Base-by-base conservation (phyloP, 768 basidiomycete species). In the Pulveroboletus sp. region DNA sequence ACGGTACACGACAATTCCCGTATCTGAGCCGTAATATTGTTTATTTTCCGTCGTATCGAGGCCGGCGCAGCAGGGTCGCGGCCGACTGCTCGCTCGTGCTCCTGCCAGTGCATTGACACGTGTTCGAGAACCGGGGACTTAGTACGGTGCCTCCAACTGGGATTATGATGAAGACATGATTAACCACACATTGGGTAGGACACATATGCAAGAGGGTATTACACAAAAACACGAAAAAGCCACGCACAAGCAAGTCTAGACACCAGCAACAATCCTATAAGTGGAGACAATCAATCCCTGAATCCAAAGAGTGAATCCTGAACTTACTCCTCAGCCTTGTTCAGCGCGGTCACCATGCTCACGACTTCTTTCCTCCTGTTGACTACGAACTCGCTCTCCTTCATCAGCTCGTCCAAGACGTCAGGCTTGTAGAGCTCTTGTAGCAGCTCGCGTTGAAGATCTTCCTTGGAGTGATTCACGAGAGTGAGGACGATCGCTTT, bases 391-490 rank as follows among this genome's bases (percentile, higher is more conserved):
- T 97, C 94, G 56, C 87, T 90, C 77, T 92, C 95, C 74, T 97
- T 97, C 63, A 98, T 75, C 52, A 98, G 71, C 43, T 97, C 95
- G 40, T 95, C 92, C 27, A 99, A 77, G 14, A 97, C 92, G 12
- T 98, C 95, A 13, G 94, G 86, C 69, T 97, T 95, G 77, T 99
- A 99, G 21, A 99, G 78, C 73, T 97, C 90, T 65, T 97, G 91
- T 44, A 99, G 71, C 34, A 99, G 78, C 69, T 97, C 94, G 51
- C 85, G 80, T 73, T 99, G 97, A 50, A 99, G 74, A 67, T 90
- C 84, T 71, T 98, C 97, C 70, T 97, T 97, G 51, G 94, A 85
- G 69, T 85, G 84, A 64, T 84, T 87, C 42, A 99, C 95, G 31
- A 98, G 82, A 14, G 91, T 97, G 55, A 90, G 73, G 10, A 88